Evolutionary conservation across 371 early-diverging fungal genomes (phyloP).

Genomic region (Mucor ambiguus): DNA sequence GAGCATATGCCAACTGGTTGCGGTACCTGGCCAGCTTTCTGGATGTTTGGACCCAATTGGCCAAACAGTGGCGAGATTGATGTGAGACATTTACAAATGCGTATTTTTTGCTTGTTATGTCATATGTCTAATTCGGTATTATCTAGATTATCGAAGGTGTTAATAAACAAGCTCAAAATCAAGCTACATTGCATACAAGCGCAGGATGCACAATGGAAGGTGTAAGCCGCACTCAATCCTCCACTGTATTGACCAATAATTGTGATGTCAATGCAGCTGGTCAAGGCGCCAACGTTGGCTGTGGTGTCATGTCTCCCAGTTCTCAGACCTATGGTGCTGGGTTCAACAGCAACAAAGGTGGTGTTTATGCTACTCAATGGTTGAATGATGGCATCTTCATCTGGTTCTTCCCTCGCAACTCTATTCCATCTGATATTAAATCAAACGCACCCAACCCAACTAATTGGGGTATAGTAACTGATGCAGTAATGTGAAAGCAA

Average conservation of each 20-base stretch:
- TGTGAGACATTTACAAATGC: constrained; percentile 4
- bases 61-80: constrained; percentile 44
- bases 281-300: constrained; percentile 30
- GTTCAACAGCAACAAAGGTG: constrained; percentile 40
- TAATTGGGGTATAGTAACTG: constrained; percentile 20
- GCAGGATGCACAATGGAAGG: constrained; percentile 26
- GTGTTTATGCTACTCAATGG: constrained; percentile 44
- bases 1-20: constrained; percentile 46
- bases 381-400: constrained; percentile 27
- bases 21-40: constrained; percentile 46
- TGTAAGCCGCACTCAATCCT: neutral
- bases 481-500: neutral
- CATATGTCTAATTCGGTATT: neutral
- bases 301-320: constrained; percentile 15
- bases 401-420: constrained; percentile 33
- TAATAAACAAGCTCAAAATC: constrained; percentile 27
- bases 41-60: constrained; percentile 41
- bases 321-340: constrained; percentile 28
- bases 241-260: constrained; percentile 1
- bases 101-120: neutral
- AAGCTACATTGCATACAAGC: constrained; percentile 21
- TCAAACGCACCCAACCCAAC: constrained; percentile 27
- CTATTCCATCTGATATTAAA: constrained; percentile 37
- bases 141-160: constrained; percentile 43
- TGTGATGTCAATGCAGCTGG: constrained; percentile 23